Evolutionary conservation across 225 moss, liverwort and hornwort species (phyloP).

Genomic region (Asterella californica): DNA sequence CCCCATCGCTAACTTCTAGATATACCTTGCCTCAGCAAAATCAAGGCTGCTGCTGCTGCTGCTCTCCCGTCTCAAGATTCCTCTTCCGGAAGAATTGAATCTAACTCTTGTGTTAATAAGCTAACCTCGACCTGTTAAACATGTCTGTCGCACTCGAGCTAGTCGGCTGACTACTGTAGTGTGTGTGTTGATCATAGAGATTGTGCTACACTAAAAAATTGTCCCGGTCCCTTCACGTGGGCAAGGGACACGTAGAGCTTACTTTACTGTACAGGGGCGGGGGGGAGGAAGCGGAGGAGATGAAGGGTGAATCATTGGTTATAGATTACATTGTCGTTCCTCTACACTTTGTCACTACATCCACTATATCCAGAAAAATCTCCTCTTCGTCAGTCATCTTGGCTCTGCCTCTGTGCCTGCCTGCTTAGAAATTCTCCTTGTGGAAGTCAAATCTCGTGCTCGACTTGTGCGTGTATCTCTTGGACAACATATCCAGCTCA

Average conservation of each 20-base stretch:
- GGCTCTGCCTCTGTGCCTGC: not conserved
- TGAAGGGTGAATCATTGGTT: constrained; percentile 13
- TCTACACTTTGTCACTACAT: constrained; percentile 12
- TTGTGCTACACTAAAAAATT: constrained; percentile 32
- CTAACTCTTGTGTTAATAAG: constrained; percentile 11
- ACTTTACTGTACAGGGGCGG: constrained; percentile 28
- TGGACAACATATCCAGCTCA: constrained; percentile 71
- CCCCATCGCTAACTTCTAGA: constrained; percentile 14
- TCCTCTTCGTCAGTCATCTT: not conserved
- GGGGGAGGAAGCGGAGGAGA: not conserved
- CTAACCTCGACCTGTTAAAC: constrained; percentile 7
- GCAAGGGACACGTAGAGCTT: constrained; percentile 33
- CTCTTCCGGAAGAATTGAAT: constrained; percentile 13
- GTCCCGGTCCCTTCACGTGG: constrained; percentile 33
- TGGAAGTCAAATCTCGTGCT: constrained; percentile 90
- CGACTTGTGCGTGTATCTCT: constrained; percentile 75
- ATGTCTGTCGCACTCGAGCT: constrained; percentile 3
- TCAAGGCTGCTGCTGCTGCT: constrained; percentile 16
- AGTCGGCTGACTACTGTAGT: not conserved
- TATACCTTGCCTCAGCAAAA: constrained; percentile 1
- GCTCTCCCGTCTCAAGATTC: constrained; percentile 8
- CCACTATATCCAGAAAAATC: constrained; percentile 8
- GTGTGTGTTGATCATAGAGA: constrained; percentile 10
- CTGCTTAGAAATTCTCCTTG: constrained; percentile 82
- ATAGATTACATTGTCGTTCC: constrained; percentile 36